phyloP scores from a whole-genome alignment of 1,139 yeast genomes.

The Hyphopichia pseudoburtonii region DNA sequence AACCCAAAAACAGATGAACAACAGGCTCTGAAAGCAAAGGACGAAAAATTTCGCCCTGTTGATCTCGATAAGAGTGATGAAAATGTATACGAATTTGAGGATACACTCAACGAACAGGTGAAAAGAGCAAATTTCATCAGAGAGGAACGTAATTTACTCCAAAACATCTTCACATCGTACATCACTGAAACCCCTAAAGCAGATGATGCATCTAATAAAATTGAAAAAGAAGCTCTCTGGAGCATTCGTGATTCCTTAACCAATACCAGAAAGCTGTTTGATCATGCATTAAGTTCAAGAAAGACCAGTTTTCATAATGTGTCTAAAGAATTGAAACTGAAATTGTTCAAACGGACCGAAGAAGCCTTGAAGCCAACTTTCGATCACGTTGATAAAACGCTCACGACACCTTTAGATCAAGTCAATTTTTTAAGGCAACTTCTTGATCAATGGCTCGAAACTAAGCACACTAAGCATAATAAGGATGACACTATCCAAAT shows the following conservation, averaged over 20 bases:
- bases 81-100: slow-evolving; percentile 15
- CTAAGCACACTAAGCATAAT: background rate
- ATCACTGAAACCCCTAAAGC: slow-evolving; percentile 5
- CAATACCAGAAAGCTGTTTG: background rate
- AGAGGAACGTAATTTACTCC: slow-evolving; percentile 24
- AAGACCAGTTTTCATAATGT: background rate
- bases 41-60: slow-evolving; percentile 8
- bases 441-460: slow-evolving; percentile 14
- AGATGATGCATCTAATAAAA: background rate
- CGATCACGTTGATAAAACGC: slow-evolving; percentile 15
- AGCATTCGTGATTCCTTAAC: background rate
- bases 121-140: slow-evolving; percentile 12
- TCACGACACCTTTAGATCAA: slow-evolving; percentile 9
- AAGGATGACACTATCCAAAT: background rate
- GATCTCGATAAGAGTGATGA: slow-evolving; percentile 18
- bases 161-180: slow-evolving; percentile 24
- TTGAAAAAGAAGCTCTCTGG: background rate
- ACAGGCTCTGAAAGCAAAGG: slow-evolving; percentile 3
- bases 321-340: slow-evolving; percentile 5
- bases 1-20: background rate
- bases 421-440: slow-evolving; percentile 16
- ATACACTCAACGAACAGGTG: slow-evolving; percentile 5
- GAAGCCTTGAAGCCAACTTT: slow-evolving; percentile 27
- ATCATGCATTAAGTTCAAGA: background rate
- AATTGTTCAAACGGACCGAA: slow-evolving; percentile 16